Evolutionary conservation across 2,329 filamentous ascomycete genomes (phyloP), one percentile per base, ranked within the genome.

Genomic region (Phialophora expanda): DNA sequence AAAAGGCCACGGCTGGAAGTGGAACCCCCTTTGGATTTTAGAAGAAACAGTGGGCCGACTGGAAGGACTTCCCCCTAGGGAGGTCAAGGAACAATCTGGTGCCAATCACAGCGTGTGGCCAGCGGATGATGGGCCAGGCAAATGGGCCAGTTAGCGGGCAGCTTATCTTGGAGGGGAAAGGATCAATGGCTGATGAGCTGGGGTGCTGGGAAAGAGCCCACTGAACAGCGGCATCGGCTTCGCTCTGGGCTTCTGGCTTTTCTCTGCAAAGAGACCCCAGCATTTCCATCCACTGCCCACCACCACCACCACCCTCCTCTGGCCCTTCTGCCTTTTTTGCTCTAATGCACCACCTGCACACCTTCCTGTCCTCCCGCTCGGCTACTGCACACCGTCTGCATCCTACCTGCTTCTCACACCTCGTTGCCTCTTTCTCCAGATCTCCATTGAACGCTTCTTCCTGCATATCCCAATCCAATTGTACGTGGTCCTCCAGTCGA

Each of bases 321-420:
- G 34, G 38, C 51, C 51, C 41, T 51, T 63, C 61, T 56, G 54
- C 55, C 62, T 55, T 63, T 63, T 65, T 30, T 67, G 67, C 67
- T 69, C 67, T 69, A 69, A 69, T 69, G 67, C 67, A 69, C 65
- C 67, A 66, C 65, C 62, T 66, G 62, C 67, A 66, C 67, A 64
- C 67, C 59, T 62, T 65, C 64, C 64, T 58, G 64, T 61, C 61
- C 60, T 69, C 67, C 67, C 67, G 67, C 67, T 69, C 67, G 67
- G 67, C 67, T 69, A 69, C 65, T 63, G 61, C 61, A 63, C 67
- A 69, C 65, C 67, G 65, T 67, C 64, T 69, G 67, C 67, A 67
- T 69, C 67, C 65, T 63, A 63, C 61, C 41, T 69, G 67, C 67
- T 69, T 67, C 67, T 53, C 57, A 65, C 62, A 69, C 67, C 65